These are phyloP conservation scores for Nosema muscidifuracis DNA, from an alignment of 371 early-diverging fungal genomes.

Conservation along the genomic window DNA sequence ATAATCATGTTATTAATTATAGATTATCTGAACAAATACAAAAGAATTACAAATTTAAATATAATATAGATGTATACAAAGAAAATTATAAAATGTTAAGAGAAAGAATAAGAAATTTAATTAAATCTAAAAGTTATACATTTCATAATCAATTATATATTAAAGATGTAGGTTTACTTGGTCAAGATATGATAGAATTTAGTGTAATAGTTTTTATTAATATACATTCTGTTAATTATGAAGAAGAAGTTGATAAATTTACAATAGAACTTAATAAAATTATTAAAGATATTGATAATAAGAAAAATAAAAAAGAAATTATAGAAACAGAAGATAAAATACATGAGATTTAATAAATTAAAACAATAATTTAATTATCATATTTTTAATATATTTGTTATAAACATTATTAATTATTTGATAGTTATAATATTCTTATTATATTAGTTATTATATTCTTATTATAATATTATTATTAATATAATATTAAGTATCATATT, in stretches of 20 bases:
- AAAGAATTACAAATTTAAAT: neutral
- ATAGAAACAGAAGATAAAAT: neutral
- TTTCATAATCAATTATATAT: neutral
- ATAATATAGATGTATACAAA: neutral
- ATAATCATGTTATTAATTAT: constrained; percentile 48
- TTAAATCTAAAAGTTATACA: neutral
- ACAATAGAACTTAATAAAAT: neutral
- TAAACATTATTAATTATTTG: too few relatives aligned
- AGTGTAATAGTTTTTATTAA: neutral
- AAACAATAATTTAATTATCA: neutral
- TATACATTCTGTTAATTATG: neutral
- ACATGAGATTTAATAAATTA: neutral
- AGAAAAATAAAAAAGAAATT: neutral
- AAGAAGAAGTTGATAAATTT: constrained; percentile 10
- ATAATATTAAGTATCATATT: too few relatives aligned
- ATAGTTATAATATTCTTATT: too few relatives aligned
- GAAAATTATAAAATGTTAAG: neutral
- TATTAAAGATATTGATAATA: neutral
- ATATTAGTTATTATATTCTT: too few relatives aligned
- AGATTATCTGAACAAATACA: constrained; percentile 3
- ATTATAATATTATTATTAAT: too few relatives aligned
- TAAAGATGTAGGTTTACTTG: neutral
- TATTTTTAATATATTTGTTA: too few relatives aligned
- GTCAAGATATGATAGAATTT: neutral
- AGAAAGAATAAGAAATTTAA: neutral